Base-by-base conservation (phyloP, 176 grass and related monocot genomes). In the Lolium multiflorum region DNA sequence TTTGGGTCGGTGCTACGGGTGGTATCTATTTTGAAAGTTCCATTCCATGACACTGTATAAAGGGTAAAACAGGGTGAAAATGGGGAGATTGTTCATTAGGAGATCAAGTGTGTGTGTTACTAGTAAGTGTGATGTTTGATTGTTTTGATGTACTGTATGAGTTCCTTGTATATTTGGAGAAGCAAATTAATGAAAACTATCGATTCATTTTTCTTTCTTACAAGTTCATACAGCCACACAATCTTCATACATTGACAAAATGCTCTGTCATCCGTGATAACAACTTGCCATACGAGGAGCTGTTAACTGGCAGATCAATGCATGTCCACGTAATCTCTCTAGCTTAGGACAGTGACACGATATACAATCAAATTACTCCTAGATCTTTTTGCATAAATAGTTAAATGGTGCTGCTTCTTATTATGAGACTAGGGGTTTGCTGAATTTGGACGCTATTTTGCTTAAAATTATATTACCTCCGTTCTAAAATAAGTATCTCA, bases 111-210 rank as follows among this genome's bases (percentile, higher is more conserved):
- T 24, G 17, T 67, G n/a, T 20, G 24, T 22, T 73, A 22, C 1
- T 12, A 13, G n/a, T 37, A 56, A 67, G 24, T 63, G 7, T 63
- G 43, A 26, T 28, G 35, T 35, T 84, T 79, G 81, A 2, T 31
- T 26, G 25, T 82, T 14, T 16, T 71, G 50, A 85, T 41, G 9
- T 72, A 43, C 82, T 77, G 72, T 52, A 51, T 75, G 47, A 49
- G 3, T 74, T 11, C 1, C 6, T 3, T 74, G 71, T 74, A 25
- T 15, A 25, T 74, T 49, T 49, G 71, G 28, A 31, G 28, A 31
- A 31, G 28, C 28, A 31, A 31, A 31, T 31, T 31, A 31, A 31
- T 31, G 28, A 74, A 31, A 74, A 74, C n/a, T 0, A 1, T 15
- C 24, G 0, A 18, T 7, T 72, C 7, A 3, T 0, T 58, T 68